A percentile compares a stretch with the other conserved stretches of the same genome.
Evolutionary conservation across 495 filamentous ascomycete species (phyloP).

Genomic region (Neurospora sp.): DNA sequence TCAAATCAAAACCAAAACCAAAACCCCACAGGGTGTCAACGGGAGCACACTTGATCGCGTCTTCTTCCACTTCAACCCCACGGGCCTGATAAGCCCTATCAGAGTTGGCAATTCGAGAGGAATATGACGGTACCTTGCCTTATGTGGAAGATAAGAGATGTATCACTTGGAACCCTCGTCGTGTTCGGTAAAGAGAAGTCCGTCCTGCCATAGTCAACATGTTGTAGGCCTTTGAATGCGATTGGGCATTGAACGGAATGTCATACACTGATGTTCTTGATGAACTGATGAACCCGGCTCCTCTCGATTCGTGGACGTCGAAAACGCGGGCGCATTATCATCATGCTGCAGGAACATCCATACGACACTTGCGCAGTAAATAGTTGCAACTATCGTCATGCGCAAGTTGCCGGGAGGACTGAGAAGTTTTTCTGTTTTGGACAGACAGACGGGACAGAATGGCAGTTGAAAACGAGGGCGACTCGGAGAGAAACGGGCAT

Average conservation of each 20-base stretch:
- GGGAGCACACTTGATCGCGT: background rate
- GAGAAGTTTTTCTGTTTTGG: background rate
- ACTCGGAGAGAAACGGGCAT: background rate
- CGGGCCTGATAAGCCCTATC: background rate
- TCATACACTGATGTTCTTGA: background rate
- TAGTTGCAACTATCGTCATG: background rate
- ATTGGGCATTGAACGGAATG: background rate
- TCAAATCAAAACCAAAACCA: background rate
- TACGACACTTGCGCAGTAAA: background rate
- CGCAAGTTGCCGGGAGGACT: background rate
- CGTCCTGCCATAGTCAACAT: background rate
- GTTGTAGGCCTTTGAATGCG: background rate
- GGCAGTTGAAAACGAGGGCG: background rate
- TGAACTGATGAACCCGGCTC: background rate
- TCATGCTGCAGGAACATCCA: background rate
- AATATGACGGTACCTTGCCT: background rate
- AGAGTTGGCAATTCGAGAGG: background rate
- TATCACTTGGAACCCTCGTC: background rate
- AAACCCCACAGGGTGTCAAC: background rate
- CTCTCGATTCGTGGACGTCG: background rate
- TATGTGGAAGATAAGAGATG: background rate
- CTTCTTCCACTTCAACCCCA: background rate
- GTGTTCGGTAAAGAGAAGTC: background rate
- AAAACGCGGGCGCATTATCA: background rate
- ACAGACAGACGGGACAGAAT: background rate